Conservation (phyloP, 2,329 filamentous ascomycete species). For the Beauveria australis region DNA sequence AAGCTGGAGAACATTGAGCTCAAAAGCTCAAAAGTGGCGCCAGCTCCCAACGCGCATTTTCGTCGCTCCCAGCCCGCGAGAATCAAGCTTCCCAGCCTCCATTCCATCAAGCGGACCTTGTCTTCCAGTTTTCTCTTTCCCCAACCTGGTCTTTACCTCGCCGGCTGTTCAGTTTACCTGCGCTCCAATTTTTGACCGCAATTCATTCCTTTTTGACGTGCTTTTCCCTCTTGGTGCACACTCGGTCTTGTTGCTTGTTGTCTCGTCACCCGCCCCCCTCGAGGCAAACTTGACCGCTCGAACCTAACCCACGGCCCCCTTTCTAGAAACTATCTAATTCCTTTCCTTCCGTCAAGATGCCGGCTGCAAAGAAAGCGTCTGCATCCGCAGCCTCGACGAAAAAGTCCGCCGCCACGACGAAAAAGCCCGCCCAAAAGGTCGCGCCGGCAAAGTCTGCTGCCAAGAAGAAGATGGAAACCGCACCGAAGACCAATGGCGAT, state of each 20-base stretch:
- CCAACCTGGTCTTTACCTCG: background rate
- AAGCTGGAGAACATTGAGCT: background rate
- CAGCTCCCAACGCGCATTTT: constrained; percentile 3
- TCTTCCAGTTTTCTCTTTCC: background rate
- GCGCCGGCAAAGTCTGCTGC: constrained; percentile 16
- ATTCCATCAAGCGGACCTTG: constrained; percentile 7
- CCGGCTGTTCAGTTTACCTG: background rate
- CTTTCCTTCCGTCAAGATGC: background rate
- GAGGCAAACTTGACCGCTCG: background rate
- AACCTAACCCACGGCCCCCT: background rate
- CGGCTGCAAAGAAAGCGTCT: background rate
- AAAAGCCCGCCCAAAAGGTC: background rate
- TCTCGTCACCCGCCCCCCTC: background rate
- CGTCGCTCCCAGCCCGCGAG: background rate
- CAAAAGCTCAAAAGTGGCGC: background rate
- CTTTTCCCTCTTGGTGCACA: background rate
- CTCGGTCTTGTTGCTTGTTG: background rate
- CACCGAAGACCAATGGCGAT: constrained; percentile 5
- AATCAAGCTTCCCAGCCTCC: constrained; percentile 2
- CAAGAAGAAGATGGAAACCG: constrained; percentile 13
- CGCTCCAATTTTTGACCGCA: background rate
- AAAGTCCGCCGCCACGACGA: background rate
- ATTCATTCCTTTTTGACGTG: background rate
- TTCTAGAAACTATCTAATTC: background rate
- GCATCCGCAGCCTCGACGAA: background rate